These are phyloP conservation scores for Myochromella boudieri DNA, from an alignment of 768 basidiomycete genomes.

Conservation along the genomic window DNA sequence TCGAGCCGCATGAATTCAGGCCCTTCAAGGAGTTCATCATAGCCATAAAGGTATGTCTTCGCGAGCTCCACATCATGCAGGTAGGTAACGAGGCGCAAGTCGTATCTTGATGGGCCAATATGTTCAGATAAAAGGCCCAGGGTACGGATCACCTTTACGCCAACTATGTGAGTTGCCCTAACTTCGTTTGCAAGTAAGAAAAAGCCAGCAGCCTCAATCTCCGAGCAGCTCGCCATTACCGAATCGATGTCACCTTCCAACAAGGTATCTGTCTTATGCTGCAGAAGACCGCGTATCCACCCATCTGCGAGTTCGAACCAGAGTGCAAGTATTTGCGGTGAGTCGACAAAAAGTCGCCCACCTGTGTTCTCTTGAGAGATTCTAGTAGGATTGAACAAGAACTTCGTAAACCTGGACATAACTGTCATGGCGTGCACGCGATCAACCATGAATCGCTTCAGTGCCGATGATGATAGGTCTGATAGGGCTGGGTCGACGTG, in stretches of 20 bases:
- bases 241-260: constrained; percentile 42
- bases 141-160: constrained; percentile 62
- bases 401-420: constrained; percentile 62
- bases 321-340: constrained; percentile 60
- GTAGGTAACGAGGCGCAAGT: constrained; percentile 46
- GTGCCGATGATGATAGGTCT: constrained; percentile 63
- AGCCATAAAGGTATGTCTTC: constrained; percentile 53
- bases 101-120: constrained; percentile 31
- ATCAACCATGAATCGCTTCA: constrained; percentile 74
- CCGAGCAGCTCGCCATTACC: constrained; percentile 47
- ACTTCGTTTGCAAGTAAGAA: constrained; percentile 69
- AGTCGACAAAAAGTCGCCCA: constrained; percentile 64
- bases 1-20: constrained; percentile 59
- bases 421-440: constrained; percentile 53
- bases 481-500: constrained; percentile 80
- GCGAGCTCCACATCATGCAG: constrained; percentile 51
- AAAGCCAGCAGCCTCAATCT: constrained; percentile 70
- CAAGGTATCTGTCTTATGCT: constrained; percentile 37
- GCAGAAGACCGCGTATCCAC: constrained; percentile 57
- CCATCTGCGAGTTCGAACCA: constrained; percentile 74
- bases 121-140: constrained; percentile 50
- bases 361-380: constrained; percentile 66
- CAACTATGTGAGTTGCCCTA: constrained; percentile 51
- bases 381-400: constrained; percentile 69
- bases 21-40: constrained; percentile 65